Percentiles rank a stretch among this genome's conserved stretches.
Conservation (phyloP, 306 rosid genomes). For the Prunus mongolica region DNA sequence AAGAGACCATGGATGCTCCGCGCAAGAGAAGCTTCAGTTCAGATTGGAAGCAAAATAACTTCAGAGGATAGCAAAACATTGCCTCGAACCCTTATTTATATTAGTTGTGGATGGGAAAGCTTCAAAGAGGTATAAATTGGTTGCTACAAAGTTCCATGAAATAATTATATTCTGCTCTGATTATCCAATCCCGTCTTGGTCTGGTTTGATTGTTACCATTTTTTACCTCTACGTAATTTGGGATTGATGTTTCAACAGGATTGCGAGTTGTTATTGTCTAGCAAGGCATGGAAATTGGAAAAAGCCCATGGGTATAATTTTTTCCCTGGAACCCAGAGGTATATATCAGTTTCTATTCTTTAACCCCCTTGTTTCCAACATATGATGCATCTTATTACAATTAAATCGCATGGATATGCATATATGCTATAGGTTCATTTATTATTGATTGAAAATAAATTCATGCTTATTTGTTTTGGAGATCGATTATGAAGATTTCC, state of each 20-base stretch:
- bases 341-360: constrained; percentile 7
- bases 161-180: neutral
- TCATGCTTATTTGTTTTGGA: neutral
- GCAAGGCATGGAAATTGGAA: constrained; percentile 71
- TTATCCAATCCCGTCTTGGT: neutral
- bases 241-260: constrained; percentile 46
- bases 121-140: constrained; percentile 76
- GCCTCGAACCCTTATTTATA: constrained; percentile 88
- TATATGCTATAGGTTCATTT: neutral
- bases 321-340: constrained; percentile 91
- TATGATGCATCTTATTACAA: neutral
- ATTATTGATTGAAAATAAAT: too few relatives aligned
- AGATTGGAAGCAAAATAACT: constrained; percentile 50
- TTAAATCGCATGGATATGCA: neutral
- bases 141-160: neutral
- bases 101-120: constrained; percentile 99
- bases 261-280: constrained; percentile 70
- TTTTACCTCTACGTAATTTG: constrained; percentile 12
- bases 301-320: constrained; percentile 88
- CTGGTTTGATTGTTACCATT: constrained; percentile 1
- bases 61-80: constrained; percentile 37
- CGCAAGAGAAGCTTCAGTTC: constrained; percentile 75
- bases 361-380: neutral
- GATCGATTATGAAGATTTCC: neutral
- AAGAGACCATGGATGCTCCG: constrained; percentile 98